Evolutionary conservation across 2,329 filamentous ascomycete species (phyloP).

Genomic region (Alternaria longipes): DNA sequence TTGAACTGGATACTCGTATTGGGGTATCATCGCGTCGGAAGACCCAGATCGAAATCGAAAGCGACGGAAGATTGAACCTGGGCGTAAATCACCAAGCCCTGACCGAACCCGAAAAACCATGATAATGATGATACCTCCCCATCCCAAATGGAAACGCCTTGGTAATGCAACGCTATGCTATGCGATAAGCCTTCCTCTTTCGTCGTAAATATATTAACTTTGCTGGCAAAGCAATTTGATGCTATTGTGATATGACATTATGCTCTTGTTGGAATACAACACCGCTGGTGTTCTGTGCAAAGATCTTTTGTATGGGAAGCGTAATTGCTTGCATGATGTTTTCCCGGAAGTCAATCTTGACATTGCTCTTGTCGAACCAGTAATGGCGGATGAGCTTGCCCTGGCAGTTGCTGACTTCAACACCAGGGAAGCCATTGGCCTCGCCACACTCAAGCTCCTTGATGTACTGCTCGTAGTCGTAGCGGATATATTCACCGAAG

Average conservation of each 20-base stretch:
- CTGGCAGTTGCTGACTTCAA: constrained; percentile 47
- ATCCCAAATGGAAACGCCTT: constrained; percentile 27
- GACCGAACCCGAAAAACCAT: constrained; percentile 8
- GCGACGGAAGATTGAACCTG: constrained; percentile 7
- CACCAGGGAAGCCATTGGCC: constrained; percentile 51
- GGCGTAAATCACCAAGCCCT: constrained; percentile 4
- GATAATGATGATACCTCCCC: not conserved
- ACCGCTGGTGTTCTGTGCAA: constrained; percentile 40
- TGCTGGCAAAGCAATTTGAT: not conserved
- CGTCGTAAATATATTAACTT: constrained; percentile 3
- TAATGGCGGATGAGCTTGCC: constrained; percentile 51
- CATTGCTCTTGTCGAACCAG: constrained; percentile 49
- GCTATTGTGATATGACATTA: constrained; percentile 37
- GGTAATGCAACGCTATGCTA: constrained; percentile 37
- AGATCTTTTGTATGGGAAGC: constrained; percentile 47
- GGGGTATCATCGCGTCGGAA: constrained; percentile 35
- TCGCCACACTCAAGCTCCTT: constrained; percentile 51
- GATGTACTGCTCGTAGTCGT: constrained; percentile 51
- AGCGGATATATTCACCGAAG: constrained; percentile 52
- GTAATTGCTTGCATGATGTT: constrained; percentile 52
- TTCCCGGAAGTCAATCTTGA: constrained; percentile 47
- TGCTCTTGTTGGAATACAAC: constrained; percentile 41
- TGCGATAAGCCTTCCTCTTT: constrained; percentile 18
- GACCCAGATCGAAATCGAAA: constrained; percentile 26
- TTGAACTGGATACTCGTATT: constrained; percentile 24